Evolutionary conservation across 345 rosid species (phyloP).

Genomic region (Isatis tinctoria): DNA sequence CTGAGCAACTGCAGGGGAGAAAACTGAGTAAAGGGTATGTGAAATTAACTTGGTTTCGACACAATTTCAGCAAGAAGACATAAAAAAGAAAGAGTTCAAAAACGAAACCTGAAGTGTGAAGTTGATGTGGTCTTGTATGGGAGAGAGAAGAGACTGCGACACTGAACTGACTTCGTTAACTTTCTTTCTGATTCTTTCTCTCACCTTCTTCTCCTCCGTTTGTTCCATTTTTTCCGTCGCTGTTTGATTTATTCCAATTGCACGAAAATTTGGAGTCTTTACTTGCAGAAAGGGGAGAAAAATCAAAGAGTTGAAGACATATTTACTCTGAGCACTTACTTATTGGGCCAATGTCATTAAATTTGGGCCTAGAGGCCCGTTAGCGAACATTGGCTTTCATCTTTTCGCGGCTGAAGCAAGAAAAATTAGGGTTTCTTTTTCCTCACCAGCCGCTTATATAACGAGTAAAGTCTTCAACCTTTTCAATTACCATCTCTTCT

Average conservation of each 20-base stretch:
- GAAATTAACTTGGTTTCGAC: background rate
- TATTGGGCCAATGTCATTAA: constrained; percentile 5
- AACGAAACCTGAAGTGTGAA: constrained; percentile 77
- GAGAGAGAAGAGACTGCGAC: constrained; percentile 68
- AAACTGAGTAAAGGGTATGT: background rate
- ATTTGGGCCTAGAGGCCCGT: background rate
- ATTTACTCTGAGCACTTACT: background rate
- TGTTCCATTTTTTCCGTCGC: constrained; percentile 60
- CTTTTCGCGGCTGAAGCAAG: background rate
- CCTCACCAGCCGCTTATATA: constrained; percentile 1
- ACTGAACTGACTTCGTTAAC: constrained; percentile 61
- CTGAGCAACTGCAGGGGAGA: background rate
- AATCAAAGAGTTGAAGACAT: background rate
- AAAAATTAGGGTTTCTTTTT: constrained; percentile 16
- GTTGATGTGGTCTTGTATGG: constrained; percentile 80
- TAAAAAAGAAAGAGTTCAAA: background rate
- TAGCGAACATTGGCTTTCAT: background rate
- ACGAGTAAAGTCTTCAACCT: background rate
- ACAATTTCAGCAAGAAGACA: background rate
- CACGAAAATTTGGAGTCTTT: background rate
- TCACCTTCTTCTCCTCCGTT: constrained; percentile 52
- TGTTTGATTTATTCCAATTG: too few relatives aligned
- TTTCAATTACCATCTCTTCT: background rate
- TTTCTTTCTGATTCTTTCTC: constrained; percentile 64
- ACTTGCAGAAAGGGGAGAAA: background rate